Evolutionary conservation across 1,139 yeast species (phyloP).

Genomic region (Pichia sp.): DNA sequence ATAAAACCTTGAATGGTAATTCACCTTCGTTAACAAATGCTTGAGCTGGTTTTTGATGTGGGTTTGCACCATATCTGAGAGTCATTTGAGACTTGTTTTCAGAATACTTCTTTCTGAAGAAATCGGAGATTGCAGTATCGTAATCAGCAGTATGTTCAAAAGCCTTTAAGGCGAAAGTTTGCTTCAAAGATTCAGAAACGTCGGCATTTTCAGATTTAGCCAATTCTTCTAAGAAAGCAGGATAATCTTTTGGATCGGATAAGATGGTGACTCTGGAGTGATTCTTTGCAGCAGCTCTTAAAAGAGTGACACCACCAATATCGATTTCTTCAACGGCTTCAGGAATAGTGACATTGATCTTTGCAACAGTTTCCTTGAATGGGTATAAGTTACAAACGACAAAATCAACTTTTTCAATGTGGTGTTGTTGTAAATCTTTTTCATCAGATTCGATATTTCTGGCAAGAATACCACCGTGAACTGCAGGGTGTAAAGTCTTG

Average conservation of each 20-base stretch:
- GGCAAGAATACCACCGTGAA: slow-evolving; percentile 96
- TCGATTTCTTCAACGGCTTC: slow-evolving; percentile 99
- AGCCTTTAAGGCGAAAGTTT: slow-evolving; percentile 87
- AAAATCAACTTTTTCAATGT: slow-evolving; percentile 89
- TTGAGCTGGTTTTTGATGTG: slow-evolving; percentile 99
- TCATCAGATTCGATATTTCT: slow-evolving; percentile 88
- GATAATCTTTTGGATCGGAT: slow-evolving; percentile 90
- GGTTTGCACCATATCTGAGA: slow-evolving; percentile 96
- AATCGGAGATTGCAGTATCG: slow-evolving; percentile 92
- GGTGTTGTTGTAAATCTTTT: slow-evolving; percentile 75
- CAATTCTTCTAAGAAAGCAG: slow-evolving; percentile 77
- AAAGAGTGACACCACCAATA: slow-evolving; percentile 94
- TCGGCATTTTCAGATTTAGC: slow-evolving; percentile 37
- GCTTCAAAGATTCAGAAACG: slow-evolving; percentile 65
- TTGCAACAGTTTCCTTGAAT: slow-evolving; percentile 93
- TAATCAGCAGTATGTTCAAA: slow-evolving; percentile 98
- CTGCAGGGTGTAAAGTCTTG: slow-evolving; percentile 96
- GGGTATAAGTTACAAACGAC: slow-evolving; percentile 98
- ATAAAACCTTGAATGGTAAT: slow-evolving; percentile 86
- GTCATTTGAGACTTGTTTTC: slow-evolving; percentile 87
- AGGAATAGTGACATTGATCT: slow-evolving; percentile 88
- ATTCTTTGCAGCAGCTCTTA: slow-evolving; percentile 98
- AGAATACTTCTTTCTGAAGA: slow-evolving; percentile 93
- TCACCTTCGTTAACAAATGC: slow-evolving; percentile 80
- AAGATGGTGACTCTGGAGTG: slow-evolving; percentile 92